Evolutionary conservation across 2,329 filamentous ascomycete genomes (phyloP), one percentile per base, ranked within the genome.

Genomic region (Talaromyces sp.): DNA sequence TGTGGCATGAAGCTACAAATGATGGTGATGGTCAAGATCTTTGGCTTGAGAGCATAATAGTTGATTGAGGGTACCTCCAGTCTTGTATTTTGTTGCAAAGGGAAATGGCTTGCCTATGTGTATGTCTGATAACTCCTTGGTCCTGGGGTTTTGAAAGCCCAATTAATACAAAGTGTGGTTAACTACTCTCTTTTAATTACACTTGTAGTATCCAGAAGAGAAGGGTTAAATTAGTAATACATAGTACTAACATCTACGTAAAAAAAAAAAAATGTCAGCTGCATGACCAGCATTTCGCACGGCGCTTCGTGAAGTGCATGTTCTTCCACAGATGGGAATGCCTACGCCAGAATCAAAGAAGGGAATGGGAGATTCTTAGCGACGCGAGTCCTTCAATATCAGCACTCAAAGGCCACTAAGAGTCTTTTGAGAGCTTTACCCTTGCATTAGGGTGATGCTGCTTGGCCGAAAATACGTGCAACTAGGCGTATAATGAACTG

Each of bases 1-100:
- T 40, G 31, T 57, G 55, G 55, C 36, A 57, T 23, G 55, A 57
- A 44, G 18, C 14, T 12, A 57, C 55, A 3, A 59, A 59, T 34
- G 44, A 52, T 34, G 34, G 30, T n/a, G 47, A 53, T 31, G 55
- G 55, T 7, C 55, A 57, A 47, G 27, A 57, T 31, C 14, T 59
- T 34, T 53, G 33, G 47, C n/a, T 28, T 42, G 59, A 57, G 27
- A 57, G 55, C 36, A 47, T 9, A 47, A 30, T 57, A 28, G 34
- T 40, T 23, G 42, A 57, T 9, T 42, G 9, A 56, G 18, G 1
- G 14, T 44, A 9, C 7, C 12, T 36, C 12, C 12, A 7, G 7
- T 36, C 33, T 36, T 7, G 7, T 12, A 36, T 36, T 57, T 44
- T 16, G 23, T 9, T 44, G 42, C 14, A 6, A n/a, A n/a, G 18